Percentiles rank a stretch among this genome's conserved stretches.
Evolutionary conservation across 1,284 basidiomycete genomes (phyloP).

Genomic region (Ustilago loliicola): DNA sequence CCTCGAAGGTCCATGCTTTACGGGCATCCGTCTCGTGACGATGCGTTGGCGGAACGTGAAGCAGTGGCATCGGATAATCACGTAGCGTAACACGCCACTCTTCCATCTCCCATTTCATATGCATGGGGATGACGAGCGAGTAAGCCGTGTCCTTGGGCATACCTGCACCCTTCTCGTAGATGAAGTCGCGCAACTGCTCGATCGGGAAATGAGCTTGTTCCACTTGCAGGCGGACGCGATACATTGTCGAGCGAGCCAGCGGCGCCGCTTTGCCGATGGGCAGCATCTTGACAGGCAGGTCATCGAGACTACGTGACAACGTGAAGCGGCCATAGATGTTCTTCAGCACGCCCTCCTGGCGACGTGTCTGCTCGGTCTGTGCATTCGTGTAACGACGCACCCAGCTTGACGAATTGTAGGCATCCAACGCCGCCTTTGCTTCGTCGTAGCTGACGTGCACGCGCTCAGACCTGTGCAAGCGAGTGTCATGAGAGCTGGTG

Average conservation of each 20-base stretch:
- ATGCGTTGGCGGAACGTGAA: slow-evolving; percentile 71
- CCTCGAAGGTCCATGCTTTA: slow-evolving; percentile 78
- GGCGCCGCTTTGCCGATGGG: slow-evolving; percentile 76
- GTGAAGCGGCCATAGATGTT: slow-evolving; percentile 66
- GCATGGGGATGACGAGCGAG: slow-evolving; percentile 85
- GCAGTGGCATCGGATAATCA: slow-evolving; percentile 77
- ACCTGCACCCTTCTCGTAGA: slow-evolving; percentile 79
- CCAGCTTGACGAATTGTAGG: slow-evolving; percentile 86
- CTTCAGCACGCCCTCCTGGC: slow-evolving; percentile 72
- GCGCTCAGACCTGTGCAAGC: slow-evolving; percentile 12
- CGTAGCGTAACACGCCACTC: slow-evolving; percentile 79
- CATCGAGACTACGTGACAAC: slow-evolving; percentile 37
- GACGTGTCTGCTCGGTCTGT: slow-evolving; percentile 71
- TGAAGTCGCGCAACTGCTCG: slow-evolving; percentile 77
- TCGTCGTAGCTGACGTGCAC: slow-evolving; percentile 72
- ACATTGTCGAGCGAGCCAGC: slow-evolving; percentile 80
- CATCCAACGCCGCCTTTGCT: slow-evolving; percentile 80
- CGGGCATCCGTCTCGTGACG: slow-evolving; percentile 23
- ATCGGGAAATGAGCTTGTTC: slow-evolving; percentile 78
- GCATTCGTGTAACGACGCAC: slow-evolving; percentile 70
- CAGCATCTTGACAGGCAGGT: slow-evolving; percentile 73
- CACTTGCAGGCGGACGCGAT: slow-evolving; percentile 77
- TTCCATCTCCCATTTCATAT: slow-evolving; percentile 80
- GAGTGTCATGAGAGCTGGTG: slow-evolving; percentile 22
- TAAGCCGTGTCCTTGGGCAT: slow-evolving; percentile 81